phyloP scores from a whole-genome alignment of 257 asterid genomes.

The Solanum rostratum region DNA sequence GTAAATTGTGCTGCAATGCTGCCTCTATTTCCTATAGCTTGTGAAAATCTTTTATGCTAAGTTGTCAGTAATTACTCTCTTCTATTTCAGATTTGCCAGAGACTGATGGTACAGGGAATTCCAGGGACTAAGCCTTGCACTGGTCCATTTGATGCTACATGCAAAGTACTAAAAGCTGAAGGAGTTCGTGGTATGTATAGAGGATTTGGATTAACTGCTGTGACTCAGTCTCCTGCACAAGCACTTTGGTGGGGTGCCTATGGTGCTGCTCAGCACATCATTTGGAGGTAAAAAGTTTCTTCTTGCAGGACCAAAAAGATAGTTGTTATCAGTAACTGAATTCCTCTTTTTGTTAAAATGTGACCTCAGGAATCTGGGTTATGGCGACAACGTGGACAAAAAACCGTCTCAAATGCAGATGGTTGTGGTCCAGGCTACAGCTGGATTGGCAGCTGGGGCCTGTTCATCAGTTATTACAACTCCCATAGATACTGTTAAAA shows the following conservation, averaged over 20 bases:
- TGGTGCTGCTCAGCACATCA: conserved; percentile 71
- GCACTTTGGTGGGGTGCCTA: conserved; percentile 99
- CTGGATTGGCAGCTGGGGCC: conserved; percentile 85
- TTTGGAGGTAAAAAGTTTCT: conserved; percentile 59
- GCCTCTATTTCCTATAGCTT: no score
- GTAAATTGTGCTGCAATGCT: background rate
- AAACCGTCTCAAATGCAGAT: conserved; percentile 66
- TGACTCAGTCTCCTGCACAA: conserved; percentile 75
- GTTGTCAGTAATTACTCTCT: background rate
- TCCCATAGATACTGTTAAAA: conserved; percentile 81
- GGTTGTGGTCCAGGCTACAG: conserved; percentile 76
- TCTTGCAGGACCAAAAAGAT: background rate
- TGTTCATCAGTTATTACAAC: conserved; percentile 73
- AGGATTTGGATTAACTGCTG: conserved; percentile 81
- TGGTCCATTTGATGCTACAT: conserved; percentile 63
- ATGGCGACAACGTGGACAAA: conserved; percentile 36
- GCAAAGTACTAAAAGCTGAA: conserved; percentile 54
- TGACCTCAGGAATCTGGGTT: conserved; percentile 51
- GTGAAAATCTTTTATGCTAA: background rate
- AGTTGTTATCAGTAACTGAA: background rate
- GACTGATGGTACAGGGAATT: conserved; percentile 93
- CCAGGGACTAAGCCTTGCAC: conserved; percentile 61
- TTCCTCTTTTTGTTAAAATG: background rate
- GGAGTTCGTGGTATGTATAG: conserved; percentile 80
- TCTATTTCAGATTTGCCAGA: conserved; percentile 55